Base-by-base conservation (phyloP, 352 stramenopile species). In the Pythium sp. region DNA sequence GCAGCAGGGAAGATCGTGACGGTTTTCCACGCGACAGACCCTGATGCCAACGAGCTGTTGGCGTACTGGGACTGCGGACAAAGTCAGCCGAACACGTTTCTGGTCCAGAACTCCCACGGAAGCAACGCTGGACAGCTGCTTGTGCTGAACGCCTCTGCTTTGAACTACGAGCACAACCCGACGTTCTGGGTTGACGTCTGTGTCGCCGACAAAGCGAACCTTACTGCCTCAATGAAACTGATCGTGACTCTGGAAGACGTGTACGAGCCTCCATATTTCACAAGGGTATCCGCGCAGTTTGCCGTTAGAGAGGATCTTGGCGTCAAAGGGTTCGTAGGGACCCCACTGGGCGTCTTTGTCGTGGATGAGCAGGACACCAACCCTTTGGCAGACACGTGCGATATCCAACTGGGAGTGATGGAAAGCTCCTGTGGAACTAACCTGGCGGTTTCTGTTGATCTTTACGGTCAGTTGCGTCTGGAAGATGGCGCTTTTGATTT, bases 191-290 rank as follows among this genome's bases (percentile, higher is more conserved):
- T 90, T 2, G 81, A 88, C 57, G 55, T 79, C 3, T 90, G 81
- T 67, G 81, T 81, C 20, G 49, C 78, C 64, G 81, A 90, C 47
- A 65, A 68, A n/a, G 66, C 34, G 1, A 75, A 71, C 2, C 62
- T 85, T 3, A 73, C 61, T 0, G 43, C 68, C 30, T 69, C 59
- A 28, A 51, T 65, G 0, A 70, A 80, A 43, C 63, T 86, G 12
- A 57, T 15, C 2, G 41, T 87, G 1, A 64, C 62, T 24, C 65
- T 90, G 22, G 11, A 69, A 1, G 87, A 90, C 47, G 79, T 90
- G n/a, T 81, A 77, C 24, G 81, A 90, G 51, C 72, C 79, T 0
- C 74, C 79, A 14, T 79, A 70, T 3, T 87, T 90, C 43, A 74
- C 61, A 0, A 61, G 70, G 8, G 58, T 73, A 8, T 26, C 64